A percentile compares a stretch with the other conserved stretches of the same genome.
Conservation (phyloP, 768 basidiomycete species). For the Agrocybe pediades region DNA sequence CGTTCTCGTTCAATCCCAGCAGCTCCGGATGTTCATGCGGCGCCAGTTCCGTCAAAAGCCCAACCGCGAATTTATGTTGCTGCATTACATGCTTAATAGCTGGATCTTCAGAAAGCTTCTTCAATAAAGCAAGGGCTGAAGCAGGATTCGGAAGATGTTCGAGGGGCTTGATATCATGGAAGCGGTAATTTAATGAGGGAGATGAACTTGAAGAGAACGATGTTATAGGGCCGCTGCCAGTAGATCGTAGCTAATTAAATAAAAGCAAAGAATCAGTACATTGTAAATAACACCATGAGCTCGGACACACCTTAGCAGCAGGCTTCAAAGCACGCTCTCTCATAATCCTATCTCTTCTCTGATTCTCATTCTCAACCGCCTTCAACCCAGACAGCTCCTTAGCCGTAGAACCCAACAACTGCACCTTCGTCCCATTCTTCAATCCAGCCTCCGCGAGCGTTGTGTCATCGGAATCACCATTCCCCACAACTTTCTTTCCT, state of each 20-base stretch:
- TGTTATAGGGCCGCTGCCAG: slow-evolving; percentile 34
- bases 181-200: slow-evolving; percentile 50
- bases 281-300: background rate
- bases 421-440: slow-evolving; percentile 64
- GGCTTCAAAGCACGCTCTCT: slow-evolving; percentile 58
- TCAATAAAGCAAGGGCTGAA: slow-evolving; percentile 54
- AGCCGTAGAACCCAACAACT: slow-evolving; percentile 68
- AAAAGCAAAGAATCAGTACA: background rate
- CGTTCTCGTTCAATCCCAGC: slow-evolving; percentile 67
- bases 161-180: slow-evolving; percentile 66
- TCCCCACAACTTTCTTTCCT: slow-evolving; percentile 50
- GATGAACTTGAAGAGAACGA: slow-evolving; percentile 25
- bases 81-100: slow-evolving; percentile 74
- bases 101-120: slow-evolving; percentile 65
- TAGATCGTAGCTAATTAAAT: slow-evolving; percentile 55
- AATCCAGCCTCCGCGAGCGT: slow-evolving; percentile 50
- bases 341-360: slow-evolving; percentile 58
- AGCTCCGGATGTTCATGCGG: slow-evolving; percentile 75
- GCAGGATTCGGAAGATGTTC: slow-evolving; percentile 65
- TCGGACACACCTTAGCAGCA: slow-evolving; percentile 53
- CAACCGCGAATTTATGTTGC: slow-evolving; percentile 67
- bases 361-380: slow-evolving; percentile 57
- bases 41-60: slow-evolving; percentile 73
- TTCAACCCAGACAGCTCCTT: slow-evolving; percentile 58
- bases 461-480: slow-evolving; percentile 23